phyloP scores from a whole-genome alignment of 2,329 filamentous ascomycete genomes.

The Paracoccidioides brasiliensis region DNA sequence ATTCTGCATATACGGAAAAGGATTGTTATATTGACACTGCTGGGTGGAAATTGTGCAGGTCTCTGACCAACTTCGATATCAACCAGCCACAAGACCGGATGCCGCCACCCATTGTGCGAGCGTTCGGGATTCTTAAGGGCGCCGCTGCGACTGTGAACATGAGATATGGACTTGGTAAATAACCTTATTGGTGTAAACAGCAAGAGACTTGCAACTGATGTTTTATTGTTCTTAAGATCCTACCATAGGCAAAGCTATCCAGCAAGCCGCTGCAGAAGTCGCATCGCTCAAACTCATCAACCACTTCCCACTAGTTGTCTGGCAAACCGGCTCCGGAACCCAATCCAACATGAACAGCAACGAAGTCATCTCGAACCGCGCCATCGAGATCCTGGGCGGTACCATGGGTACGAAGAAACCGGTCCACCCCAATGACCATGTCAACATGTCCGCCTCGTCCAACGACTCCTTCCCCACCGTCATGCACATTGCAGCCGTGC shows the following conservation, averaged over 20 bases:
- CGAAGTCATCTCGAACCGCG: conserved; percentile 98
- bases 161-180: conserved; percentile 65
- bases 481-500: conserved; percentile 96
- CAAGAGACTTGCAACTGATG: conserved; percentile 8
- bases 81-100: conserved; percentile 99
- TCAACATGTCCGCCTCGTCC: conserved; percentile 97
- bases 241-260: conserved; percentile 80
- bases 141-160: conserved; percentile 94
- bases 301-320: conserved; percentile 97
- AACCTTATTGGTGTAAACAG: conserved; percentile 2
- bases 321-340: conserved; percentile 97
- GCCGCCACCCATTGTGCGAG: conserved; percentile 81
- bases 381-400: conserved; percentile 93
- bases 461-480: conserved; percentile 99
- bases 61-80: conserved; percentile 95
- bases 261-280: conserved; percentile 87
- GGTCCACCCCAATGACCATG: conserved; percentile 97
- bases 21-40: conserved; percentile 3
- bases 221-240: conserved; percentile 48
- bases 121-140: conserved; percentile 94
- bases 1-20: background rate
- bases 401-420: conserved; percentile 94
- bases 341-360: conserved; percentile 99
- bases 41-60: conserved; percentile 34
- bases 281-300: conserved; percentile 86